Percentiles rank a stretch among this genome's conserved stretches.
phyloP scores from a whole-genome alignment of 208 protist species.

The Leishmania martiniquensis region DNA sequence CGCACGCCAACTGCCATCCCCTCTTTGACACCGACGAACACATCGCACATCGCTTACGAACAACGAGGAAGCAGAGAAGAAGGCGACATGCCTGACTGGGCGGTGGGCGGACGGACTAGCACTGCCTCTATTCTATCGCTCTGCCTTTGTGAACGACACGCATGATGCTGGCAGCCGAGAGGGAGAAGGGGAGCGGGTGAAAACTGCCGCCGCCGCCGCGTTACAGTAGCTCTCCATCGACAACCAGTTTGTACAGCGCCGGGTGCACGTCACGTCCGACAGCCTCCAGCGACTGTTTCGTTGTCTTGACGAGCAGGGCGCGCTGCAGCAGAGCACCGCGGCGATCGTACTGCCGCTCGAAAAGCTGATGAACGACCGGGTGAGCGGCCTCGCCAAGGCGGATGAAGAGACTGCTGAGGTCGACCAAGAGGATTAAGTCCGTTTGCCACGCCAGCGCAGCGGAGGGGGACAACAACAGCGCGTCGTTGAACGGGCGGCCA shows the following conservation, averaged over 20 bases:
- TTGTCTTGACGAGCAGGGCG: constrained; percentile 49
- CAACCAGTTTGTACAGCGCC: constrained; percentile 37
- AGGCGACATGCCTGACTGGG: background rate
- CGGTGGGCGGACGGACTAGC: too few relatives aligned
- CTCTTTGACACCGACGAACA: background rate
- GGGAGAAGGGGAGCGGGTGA: background rate
- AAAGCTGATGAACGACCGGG: constrained; percentile 45
- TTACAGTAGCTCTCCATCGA: constrained; percentile 28
- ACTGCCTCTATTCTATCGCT: too few relatives aligned
- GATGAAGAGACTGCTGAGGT: constrained; percentile 33
- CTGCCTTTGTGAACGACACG: too few relatives aligned
- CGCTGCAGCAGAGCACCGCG: constrained; percentile 62
- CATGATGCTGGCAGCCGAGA: background rate
- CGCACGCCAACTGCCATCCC: too few relatives aligned
- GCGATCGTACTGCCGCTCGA: constrained; percentile 55
- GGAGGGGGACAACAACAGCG: background rate
- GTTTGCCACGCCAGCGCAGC: constrained; percentile 15
- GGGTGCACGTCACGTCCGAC: constrained; percentile 47
- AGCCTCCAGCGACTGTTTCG: constrained; percentile 44
- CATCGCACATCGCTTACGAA: background rate
- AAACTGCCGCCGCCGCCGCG: background rate
- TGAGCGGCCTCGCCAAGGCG: constrained; percentile 28
- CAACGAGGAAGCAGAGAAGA: background rate
- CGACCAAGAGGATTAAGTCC: constrained; percentile 40
- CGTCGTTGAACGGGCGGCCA: background rate